Evolutionary conservation across 441 rosid genomes (phyloP), one percentile per base, ranked within the genome.

Genomic region (Daphne laureola): DNA sequence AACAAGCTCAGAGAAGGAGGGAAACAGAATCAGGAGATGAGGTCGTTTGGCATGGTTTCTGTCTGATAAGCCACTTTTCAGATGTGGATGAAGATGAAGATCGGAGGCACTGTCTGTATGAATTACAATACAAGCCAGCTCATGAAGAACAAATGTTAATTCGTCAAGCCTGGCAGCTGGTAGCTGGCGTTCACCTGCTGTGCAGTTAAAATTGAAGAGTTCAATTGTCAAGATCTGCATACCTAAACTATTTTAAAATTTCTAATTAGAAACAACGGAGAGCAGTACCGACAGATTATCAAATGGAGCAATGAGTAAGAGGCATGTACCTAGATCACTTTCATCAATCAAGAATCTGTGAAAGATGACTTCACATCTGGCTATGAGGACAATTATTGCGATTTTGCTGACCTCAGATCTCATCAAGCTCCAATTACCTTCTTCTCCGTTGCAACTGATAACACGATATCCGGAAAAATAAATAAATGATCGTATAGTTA

Each of bases 91-190:
- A 41, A 94, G 66, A 35, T 90, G 95, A 66, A 94, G 95, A 70
- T 59, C 56, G 7, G 83, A 77, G 49, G 85, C 85, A n/a, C 84
- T 75, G 63, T 84, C 98, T 14, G 68, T 62, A 66, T 86, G 94
- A 59, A 90, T 76, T 54, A 63, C 71, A 40, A 87, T 71, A 51
- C 62, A 67, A 15, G 81, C 78, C 49, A 94, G 78, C 70, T 90
- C 86, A 53, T 73, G 77, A 66, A 94, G 98, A 55, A 75, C 73
- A 71, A 31, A 75, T 27, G 68, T 58, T 46, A 81, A 74, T 85
- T 94, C 99, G 77, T 90, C 98, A 43, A 84, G 85, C 81, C 96
- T 84, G 44, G 80, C 72, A 8, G 73, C 51, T 47, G 99, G 98
- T 51, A 94, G 58, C 11, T 67, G 82, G 52, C 78, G 88, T 42